Percentiles rank a stretch among this genome's conserved stretches.
Evolutionary conservation across 1,284 basidiomycete genomes (phyloP).

Genomic region (Trametes pubescens): DNA sequence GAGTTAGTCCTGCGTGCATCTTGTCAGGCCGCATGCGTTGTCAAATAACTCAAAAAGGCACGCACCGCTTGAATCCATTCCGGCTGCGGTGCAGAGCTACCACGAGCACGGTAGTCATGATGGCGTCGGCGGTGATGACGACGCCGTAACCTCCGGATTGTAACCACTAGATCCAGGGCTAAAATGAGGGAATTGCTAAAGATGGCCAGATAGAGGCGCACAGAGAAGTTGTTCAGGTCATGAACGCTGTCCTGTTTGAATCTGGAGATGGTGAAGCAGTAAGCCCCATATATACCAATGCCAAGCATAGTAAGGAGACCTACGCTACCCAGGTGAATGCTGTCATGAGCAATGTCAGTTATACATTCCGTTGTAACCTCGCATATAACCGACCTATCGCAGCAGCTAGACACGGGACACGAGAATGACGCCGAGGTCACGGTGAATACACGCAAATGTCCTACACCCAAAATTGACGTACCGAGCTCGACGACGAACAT

Average conservation of each 20-base stretch:
- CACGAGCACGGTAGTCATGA: conserved; percentile 41
- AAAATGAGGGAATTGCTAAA: not conserved
- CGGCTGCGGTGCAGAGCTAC: not conserved
- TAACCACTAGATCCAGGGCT: not conserved
- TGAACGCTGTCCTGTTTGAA: not conserved
- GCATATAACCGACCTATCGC: not conserved
- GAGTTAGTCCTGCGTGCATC: no score
- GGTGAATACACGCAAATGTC: no score
- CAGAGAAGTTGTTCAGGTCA: not conserved
- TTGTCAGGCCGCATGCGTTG: no score
- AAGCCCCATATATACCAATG: not conserved
- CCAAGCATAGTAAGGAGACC: no score
- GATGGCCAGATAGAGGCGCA: not conserved
- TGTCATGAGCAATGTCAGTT: not conserved
- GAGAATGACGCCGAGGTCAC: no score
- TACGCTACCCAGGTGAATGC: not conserved
- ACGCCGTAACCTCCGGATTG: conserved; percentile 1
- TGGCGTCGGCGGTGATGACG: not conserved
- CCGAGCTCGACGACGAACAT: not conserved
- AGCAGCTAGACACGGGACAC: not conserved
- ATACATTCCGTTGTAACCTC: not conserved
- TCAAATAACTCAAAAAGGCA: not conserved
- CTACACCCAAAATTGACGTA: not conserved
- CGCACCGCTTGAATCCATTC: conserved; percentile 25
- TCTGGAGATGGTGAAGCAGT: not conserved